Percentiles rank a stretch among this genome's conserved stretches.
phyloP scores from a whole-genome alignment of 768 basidiomycete species.

The Mycena metata region DNA sequence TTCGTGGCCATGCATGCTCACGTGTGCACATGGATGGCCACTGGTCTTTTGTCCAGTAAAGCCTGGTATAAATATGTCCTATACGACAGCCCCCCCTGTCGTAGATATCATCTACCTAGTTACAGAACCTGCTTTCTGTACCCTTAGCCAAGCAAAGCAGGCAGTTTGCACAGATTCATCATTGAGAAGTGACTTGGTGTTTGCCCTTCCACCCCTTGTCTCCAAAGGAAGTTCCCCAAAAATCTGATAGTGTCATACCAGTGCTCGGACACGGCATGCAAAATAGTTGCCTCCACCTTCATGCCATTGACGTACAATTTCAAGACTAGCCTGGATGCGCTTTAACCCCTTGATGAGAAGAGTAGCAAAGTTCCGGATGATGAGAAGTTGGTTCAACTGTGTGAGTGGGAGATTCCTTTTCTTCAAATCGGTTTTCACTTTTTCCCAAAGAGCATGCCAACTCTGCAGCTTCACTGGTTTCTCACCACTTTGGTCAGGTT shows the following conservation, averaged over 20 bases:
- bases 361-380: no score
- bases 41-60: no score
- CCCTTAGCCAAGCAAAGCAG: slow-evolving; percentile 40
- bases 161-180: slow-evolving; percentile 41
- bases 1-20: no score
- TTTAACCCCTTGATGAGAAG: slow-evolving; percentile 50
- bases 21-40: no score
- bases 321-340: slow-evolving; percentile 46
- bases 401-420: neutral
- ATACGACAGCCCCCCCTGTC: no score
- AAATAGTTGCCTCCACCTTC: slow-evolving; percentile 47
- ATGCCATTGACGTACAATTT: slow-evolving; percentile 57
- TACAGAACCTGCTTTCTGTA: slow-evolving; percentile 45
- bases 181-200: slow-evolving; percentile 34
- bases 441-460: neutral
- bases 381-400: neutral
- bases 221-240: slow-evolving; percentile 51
- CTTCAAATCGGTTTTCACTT: neutral
- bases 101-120: no score
- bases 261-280: slow-evolving; percentile 44
- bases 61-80: no score
- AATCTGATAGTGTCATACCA: slow-evolving; percentile 53
- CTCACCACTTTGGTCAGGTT: no score
- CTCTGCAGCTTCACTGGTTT: no score
- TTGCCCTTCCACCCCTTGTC: slow-evolving; percentile 41